Percentiles rank a stretch among this genome's conserved stretches.
These are phyloP conservation scores for Meira miltonrushii DNA, from an alignment of 1,284 basidiomycete species.

Conservation along the genomic window DNA sequence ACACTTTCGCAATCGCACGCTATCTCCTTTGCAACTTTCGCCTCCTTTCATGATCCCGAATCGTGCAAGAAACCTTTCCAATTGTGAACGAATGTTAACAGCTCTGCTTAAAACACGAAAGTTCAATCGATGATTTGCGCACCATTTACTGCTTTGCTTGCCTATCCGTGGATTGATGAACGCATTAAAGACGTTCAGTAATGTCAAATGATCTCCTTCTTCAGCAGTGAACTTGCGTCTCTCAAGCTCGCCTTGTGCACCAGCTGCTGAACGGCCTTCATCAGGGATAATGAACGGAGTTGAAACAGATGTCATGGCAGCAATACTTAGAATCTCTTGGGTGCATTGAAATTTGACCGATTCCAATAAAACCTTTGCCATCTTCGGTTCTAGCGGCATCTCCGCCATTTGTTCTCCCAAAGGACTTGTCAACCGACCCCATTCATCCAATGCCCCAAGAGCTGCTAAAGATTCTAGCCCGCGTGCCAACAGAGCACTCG, in stretches of 20 bases:
- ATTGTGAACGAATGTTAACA: constrained; percentile 81
- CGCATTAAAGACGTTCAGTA: constrained; percentile 89
- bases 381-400: constrained; percentile 59
- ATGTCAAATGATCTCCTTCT: constrained; percentile 90
- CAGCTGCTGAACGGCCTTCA: constrained; percentile 66
- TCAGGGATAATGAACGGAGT: constrained; percentile 33
- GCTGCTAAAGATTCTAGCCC: constrained; percentile 66
- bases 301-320: constrained; percentile 75
- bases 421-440: constrained; percentile 56
- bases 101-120: constrained; percentile 88
- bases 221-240: constrained; percentile 90
- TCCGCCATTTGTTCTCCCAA: constrained; percentile 60
- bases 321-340: constrained; percentile 87
- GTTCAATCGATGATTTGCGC: constrained; percentile 81
- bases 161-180: constrained; percentile 70
- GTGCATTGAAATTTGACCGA: constrained; percentile 79
- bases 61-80: constrained; percentile 84
- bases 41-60: constrained; percentile 67
- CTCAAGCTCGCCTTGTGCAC: constrained; percentile 79
- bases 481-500: constrained; percentile 74
- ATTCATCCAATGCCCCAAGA: constrained; percentile 57
- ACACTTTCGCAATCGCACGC: constrained; percentile 70
- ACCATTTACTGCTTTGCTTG: constrained; percentile 76
- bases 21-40: constrained; percentile 68
- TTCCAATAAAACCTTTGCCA: constrained; percentile 64